These are phyloP conservation scores for Mycena latifolia DNA, from an alignment of 768 basidiomycete genomes.

Conservation along the genomic window DNA sequence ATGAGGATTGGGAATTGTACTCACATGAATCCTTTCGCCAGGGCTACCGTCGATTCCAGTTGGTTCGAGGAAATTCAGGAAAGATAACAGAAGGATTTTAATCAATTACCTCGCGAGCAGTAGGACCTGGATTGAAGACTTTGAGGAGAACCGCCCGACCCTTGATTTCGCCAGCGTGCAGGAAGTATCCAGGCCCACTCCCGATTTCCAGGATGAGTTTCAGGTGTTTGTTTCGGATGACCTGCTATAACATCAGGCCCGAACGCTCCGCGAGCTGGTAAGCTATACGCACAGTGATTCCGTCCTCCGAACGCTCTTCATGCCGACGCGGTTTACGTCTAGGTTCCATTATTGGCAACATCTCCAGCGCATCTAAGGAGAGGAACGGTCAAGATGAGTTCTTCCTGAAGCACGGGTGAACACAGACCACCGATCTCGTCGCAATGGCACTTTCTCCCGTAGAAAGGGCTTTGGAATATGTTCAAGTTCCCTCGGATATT, in stretches of 20 bases:
- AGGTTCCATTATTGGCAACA: not conserved
- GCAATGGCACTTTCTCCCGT: not conserved
- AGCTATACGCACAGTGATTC: constrained; percentile 3
- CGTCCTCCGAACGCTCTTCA: not conserved
- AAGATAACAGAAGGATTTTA: not conserved
- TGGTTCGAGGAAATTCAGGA: not conserved
- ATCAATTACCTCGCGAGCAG: not conserved
- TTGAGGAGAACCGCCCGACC: constrained; percentile 8
- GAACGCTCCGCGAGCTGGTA: not conserved
- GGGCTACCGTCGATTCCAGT: constrained; percentile 3
- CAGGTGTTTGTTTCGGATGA: not conserved
- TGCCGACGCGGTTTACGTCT: not conserved
- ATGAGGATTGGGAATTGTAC: too few relatives aligned
- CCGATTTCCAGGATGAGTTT: constrained; percentile 8
- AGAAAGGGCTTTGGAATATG: not conserved
- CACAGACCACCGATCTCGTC: not conserved
- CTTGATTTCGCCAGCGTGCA: too few relatives aligned
- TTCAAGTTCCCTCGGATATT: not conserved
- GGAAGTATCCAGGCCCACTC: constrained; percentile 1
- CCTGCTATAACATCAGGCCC: not conserved
- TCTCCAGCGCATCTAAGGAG: not conserved
- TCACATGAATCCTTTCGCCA: not conserved
- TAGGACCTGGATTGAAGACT: not conserved
- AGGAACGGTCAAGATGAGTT: not conserved
- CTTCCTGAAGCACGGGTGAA: not conserved